Conservation (phyloP, 192 early-diverging fungal species). For the Coemansia sp. region DNA sequence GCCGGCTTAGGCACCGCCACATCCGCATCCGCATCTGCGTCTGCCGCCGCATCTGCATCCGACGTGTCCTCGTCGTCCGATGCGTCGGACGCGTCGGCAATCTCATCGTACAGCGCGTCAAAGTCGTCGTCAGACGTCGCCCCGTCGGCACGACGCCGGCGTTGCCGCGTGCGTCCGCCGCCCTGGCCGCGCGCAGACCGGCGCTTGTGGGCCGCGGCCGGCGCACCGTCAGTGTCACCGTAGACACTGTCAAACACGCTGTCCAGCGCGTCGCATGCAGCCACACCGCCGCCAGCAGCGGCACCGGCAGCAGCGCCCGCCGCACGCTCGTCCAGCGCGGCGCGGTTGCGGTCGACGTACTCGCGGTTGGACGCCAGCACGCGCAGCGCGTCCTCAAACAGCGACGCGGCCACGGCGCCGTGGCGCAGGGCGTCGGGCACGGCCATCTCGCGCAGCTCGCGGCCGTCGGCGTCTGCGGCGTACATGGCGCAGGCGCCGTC, state of each 20-base stretch:
- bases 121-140: slow-evolving; percentile 9
- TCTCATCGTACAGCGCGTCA: slow-evolving; percentile 46
- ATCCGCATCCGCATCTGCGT: no score
- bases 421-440: slow-evolving; percentile 13
- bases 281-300: slow-evolving; percentile 1
- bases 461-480: slow-evolving; percentile 55
- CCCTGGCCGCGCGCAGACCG: slow-evolving; percentile 7
- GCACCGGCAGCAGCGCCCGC: not conserved
- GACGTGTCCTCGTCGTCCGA: not conserved
- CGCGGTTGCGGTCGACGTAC: slow-evolving; percentile 34
- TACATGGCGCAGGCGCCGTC: slow-evolving; percentile 62
- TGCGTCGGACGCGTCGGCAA: slow-evolving; percentile 46
- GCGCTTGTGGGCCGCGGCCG: slow-evolving; percentile 13
- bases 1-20: not conserved
- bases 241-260: slow-evolving; percentile 42
- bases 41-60: not conserved
- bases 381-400: slow-evolving; percentile 37
- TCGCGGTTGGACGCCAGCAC: slow-evolving; percentile 30
- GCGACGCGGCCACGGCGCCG: slow-evolving; percentile 11
- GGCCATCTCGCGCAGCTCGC: slow-evolving; percentile 14
- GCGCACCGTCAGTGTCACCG: slow-evolving; percentile 11
- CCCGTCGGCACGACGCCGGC: slow-evolving; percentile 13
- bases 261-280: slow-evolving; percentile 3
- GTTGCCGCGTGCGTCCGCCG: not conserved
- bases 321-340: slow-evolving; percentile 6